phyloP scores from a whole-genome alignment of 1,284 basidiomycete species.

The Limonomyces culmigenus region DNA sequence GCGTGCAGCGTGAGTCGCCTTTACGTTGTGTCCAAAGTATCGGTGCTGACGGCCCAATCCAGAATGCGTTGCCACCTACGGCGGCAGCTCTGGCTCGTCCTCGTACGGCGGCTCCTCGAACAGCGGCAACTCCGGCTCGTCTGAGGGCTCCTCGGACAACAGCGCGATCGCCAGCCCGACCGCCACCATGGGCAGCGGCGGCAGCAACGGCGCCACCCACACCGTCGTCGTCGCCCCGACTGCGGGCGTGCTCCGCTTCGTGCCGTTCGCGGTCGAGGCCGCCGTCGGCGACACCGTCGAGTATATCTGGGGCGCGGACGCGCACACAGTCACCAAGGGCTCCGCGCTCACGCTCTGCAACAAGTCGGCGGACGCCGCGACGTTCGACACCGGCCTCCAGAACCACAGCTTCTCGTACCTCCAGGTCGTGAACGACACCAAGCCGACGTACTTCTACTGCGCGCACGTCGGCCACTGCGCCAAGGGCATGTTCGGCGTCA shows the following conservation, averaged over 20 bases:
- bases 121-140: conserved; percentile 23
- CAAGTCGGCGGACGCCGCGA: conserved; percentile 34
- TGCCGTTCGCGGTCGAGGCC: conserved; percentile 58
- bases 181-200: conserved; percentile 17
- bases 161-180: conserved; percentile 14
- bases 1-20: conserved; percentile 43
- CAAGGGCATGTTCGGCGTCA: conserved; percentile 71
- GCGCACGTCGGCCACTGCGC: conserved; percentile 47
- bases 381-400: conserved; percentile 51
- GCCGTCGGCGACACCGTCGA: conserved; percentile 58
- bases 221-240: conserved; percentile 63
- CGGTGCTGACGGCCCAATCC: conserved; percentile 1
- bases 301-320: conserved; percentile 58
- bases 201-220: conserved; percentile 36
- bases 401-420: conserved; percentile 47
- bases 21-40: neutral
- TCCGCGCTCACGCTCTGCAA: conserved; percentile 52
- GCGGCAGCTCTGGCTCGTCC: conserved; percentile 18
- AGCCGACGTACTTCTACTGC: conserved; percentile 59
- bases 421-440: conserved; percentile 54
- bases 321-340: conserved; percentile 64
- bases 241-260: conserved; percentile 55
- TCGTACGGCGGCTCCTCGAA: too few relatives aligned
- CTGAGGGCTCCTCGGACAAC: conserved; percentile 22
- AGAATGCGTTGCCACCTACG: conserved; percentile 53